Evolutionary conservation across 108 stramenopile genomes (phyloP), one percentile per base, ranked within the genome.

Genomic region (Pseudonitzschia delicatissima): DNA sequence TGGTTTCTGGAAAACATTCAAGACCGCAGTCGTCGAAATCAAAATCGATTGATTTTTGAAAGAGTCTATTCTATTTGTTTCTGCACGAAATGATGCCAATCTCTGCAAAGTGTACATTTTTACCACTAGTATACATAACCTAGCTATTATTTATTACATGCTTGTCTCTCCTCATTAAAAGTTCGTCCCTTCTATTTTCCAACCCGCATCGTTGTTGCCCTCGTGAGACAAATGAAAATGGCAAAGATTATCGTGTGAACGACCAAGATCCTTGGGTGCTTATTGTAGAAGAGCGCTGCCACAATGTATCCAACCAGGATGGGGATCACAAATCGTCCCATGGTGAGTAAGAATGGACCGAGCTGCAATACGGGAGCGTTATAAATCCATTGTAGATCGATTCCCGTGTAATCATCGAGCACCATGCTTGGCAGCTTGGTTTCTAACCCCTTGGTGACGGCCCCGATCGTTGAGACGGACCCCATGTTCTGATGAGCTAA

Each of bases 401-500:
- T 18, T 8, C 51, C 62, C 26, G 63, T 63, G 62, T 71, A 63
- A 9, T 36, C 26, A 28, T 72, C 71, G 13, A 55, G 5, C 3
- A 55, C 64, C 34, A 21, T 13, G 18, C 40, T 31, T 29, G 71
- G 63, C n/a, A 72, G 0, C 25, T 33, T 20, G 8, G 64, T 72
- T 37, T 72, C 64, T 15, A 29, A n/a, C 15, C 64, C 64, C 36
- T 20, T 26, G 5, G 71, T 53, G 36, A 72, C 34, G 18, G 51
- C 71, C 32, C 71, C 71, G 23, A 72, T 57, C 4, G 71, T 66
- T 13, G 64, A 57, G 7, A 28, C 26, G 21, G 64, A 55, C 13
- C 29, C 31, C n/a, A 29, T 72, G 62, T 62, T 44, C 50, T 72
- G 71, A 28, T 39, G 34, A 13, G 51, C 71, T 26, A 72, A 26